Evolutionary conservation across 371 early-diverging fungal genomes (phyloP).

Genomic region (Apophysomyces ossiformis): DNA sequence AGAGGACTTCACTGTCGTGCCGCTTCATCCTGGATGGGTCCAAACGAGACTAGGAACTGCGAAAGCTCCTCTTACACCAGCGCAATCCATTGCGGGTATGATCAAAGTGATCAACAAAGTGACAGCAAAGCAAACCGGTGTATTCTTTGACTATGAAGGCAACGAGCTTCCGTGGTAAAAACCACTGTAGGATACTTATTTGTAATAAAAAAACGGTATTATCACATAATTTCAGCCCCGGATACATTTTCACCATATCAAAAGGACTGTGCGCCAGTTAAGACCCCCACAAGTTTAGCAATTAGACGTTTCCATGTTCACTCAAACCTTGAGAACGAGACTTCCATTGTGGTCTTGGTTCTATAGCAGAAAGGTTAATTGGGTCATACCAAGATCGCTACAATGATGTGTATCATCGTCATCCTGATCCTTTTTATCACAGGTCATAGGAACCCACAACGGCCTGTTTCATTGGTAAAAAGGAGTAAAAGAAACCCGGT

Average conservation of each 20-base stretch:
- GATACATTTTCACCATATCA: no score
- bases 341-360: background rate
- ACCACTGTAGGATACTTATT: no score
- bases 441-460: constrained; percentile 2
- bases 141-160: constrained; percentile 27
- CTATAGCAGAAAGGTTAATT: background rate
- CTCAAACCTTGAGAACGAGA: no score
- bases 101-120: constrained; percentile 24
- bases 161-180: constrained; percentile 25
- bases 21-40: constrained; percentile 43
- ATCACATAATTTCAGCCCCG: no score
- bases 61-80: constrained; percentile 21
- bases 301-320: no score
- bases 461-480: background rate
- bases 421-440: background rate
- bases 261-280: no score
- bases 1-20: constrained; percentile 28
- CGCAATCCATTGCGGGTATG: constrained; percentile 34
- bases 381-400: background rate
- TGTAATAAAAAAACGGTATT: no score
- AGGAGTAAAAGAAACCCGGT: background rate
- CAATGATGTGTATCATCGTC: background rate
- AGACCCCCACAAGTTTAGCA: no score
- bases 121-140: constrained; percentile 26
- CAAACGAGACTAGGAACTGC: constrained; percentile 40